phyloP scores from a whole-genome alignment of 106 monocot genomes.

The Ottelia alismoides region DNA sequence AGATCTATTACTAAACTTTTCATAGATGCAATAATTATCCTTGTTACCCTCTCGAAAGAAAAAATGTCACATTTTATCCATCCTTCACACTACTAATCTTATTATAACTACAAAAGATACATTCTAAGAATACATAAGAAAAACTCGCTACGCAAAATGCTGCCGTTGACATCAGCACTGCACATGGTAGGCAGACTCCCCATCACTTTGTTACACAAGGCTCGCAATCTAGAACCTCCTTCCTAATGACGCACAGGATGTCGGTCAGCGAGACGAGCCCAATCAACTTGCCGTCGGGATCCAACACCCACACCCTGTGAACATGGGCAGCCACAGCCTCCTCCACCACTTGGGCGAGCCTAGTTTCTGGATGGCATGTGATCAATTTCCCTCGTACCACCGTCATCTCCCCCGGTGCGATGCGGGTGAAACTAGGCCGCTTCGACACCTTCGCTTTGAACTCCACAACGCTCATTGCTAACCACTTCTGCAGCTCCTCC shows the following conservation, averaged over 20 bases:
- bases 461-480: conserved; percentile 23
- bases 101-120: no score
- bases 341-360: conserved; percentile 35
- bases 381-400: conserved; percentile 8
- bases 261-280: conserved; percentile 65
- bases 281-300: conserved; percentile 22
- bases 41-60: no score
- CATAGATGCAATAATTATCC: no score
- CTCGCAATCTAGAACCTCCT: no score
- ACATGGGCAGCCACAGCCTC: conserved; percentile 26
- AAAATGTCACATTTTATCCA: no score
- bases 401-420: not conserved
- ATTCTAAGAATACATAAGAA: no score
- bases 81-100: no score
- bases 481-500: conserved; percentile 29
- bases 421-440: not conserved
- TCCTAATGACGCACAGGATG: conserved; percentile 37
- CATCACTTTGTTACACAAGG: no score
- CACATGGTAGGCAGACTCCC: no score
- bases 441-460: conserved; percentile 28
- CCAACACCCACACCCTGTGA: conserved; percentile 75
- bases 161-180: no score
- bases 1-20: no score
- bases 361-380: conserved; percentile 37
- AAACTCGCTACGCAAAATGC: no score